Percentiles rank a stretch among this genome's conserved stretches.
Conservation (phyloP, 202 grass and related monocot genomes). For the Cymbopogon flexuosus region DNA sequence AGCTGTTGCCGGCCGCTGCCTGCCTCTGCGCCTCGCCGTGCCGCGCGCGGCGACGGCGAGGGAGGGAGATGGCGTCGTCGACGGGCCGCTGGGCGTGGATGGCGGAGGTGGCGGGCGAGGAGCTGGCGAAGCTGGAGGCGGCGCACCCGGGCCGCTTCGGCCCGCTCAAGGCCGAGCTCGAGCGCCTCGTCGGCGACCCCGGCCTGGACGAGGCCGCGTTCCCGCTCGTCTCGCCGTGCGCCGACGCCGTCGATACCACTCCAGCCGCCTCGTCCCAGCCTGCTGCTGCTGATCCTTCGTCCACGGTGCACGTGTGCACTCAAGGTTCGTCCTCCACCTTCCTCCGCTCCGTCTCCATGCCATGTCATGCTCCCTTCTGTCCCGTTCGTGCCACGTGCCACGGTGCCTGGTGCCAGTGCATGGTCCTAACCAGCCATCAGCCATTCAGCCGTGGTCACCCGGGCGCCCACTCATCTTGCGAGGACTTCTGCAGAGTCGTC, state of each 20-base stretch:
- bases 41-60: no score
- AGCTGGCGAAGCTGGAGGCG: slow-evolving; percentile 51
- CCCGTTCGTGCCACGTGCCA: no score
- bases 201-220: slow-evolving; percentile 16
- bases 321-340: slow-evolving; percentile 9
- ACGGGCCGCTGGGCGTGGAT: slow-evolving; percentile 39
- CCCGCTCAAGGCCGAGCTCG: slow-evolving; percentile 54
- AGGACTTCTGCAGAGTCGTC: slow-evolving; percentile 35
- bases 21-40: background rate
- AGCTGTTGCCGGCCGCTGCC: background rate
- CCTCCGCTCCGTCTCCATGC: no score
- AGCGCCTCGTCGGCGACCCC: slow-evolving; percentile 39
- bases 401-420: background rate
- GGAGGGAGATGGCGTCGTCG: background rate
- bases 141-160: slow-evolving; percentile 46
- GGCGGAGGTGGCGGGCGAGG: slow-evolving; percentile 41
- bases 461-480: background rate
- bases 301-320: background rate
- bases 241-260: background rate
- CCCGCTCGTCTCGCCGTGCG: background rate
- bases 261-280: background rate
- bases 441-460: background rate
- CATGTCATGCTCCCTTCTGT: background rate
- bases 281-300: background rate
- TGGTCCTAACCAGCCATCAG: background rate